A percentile compares a stretch with the other conserved stretches of the same genome.
Conservation (phyloP, 768 basidiomycete genomes). For the Termitomyces sp. region DNA sequence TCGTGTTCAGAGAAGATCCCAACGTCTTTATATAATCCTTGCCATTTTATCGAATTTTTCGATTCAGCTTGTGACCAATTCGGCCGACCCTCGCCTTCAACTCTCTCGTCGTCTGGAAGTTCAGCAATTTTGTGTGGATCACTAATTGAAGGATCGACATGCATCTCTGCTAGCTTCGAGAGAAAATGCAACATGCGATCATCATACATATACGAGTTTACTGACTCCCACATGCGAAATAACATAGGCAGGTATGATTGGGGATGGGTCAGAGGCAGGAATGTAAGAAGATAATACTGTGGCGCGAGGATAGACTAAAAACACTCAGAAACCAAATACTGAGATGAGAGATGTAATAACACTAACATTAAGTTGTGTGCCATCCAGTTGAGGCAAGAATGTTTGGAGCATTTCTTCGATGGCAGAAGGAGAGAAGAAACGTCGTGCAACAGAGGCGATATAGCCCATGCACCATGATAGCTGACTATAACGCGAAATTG, state of each 20-base stretch:
- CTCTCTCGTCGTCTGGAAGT: slow-evolving; percentile 65
- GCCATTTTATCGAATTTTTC: slow-evolving; percentile 41
- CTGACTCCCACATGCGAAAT: slow-evolving; percentile 81
- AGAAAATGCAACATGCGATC: slow-evolving; percentile 86
- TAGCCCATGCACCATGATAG: slow-evolving; percentile 75
- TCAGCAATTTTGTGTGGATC: slow-evolving; percentile 63
- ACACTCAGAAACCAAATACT: slow-evolving; percentile 7
- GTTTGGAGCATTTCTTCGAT: slow-evolving; percentile 85
- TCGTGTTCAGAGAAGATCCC: slow-evolving; percentile 84
- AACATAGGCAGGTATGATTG: slow-evolving; percentile 80
- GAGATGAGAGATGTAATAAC: neutral
- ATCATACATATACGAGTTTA: slow-evolving; percentile 88
- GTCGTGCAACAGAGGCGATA: slow-evolving; percentile 58
- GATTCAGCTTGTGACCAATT: slow-evolving; percentile 43
- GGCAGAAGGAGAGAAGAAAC: slow-evolving; percentile 87
- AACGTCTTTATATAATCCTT: slow-evolving; percentile 78
- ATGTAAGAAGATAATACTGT: slow-evolving; percentile 82
- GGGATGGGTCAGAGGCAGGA: slow-evolving; percentile 80
- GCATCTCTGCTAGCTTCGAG: slow-evolving; percentile 70
- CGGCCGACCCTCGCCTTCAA: slow-evolving; percentile 57
- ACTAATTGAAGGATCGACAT: slow-evolving; percentile 71
- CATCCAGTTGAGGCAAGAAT: slow-evolving; percentile 76
- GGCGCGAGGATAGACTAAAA: slow-evolving; percentile 66
- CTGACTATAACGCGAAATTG: slow-evolving; percentile 37
- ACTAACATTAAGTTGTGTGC: slow-evolving; percentile 65